Evolutionary conservation across 306 rosid genomes (phyloP).

Genomic region (Cicer chorassanicum): DNA sequence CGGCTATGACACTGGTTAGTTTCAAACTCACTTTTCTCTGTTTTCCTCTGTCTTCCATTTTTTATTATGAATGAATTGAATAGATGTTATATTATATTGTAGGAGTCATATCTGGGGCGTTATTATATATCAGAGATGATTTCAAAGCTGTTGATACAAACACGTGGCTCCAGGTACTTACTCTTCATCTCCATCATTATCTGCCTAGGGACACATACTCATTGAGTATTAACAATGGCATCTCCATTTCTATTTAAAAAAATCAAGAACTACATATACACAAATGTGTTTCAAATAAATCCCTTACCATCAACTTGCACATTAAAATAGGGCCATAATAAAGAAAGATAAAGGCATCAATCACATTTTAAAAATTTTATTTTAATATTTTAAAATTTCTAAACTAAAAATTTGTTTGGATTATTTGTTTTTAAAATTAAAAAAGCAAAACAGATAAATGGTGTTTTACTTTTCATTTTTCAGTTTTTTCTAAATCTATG

Average conservation of each 20-base stretch:
- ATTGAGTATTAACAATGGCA: neutral
- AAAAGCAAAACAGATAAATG: too few relatives aligned
- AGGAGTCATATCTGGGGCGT: constrained; percentile 74
- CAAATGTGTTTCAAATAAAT: too few relatives aligned
- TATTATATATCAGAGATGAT: constrained; percentile 64
- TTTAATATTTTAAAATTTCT: too few relatives aligned
- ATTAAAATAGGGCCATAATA: too few relatives aligned
- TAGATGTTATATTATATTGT: constrained; percentile 13
- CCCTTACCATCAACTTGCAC: neutral
- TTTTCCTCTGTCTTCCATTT: neutral
- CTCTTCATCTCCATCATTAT: neutral
- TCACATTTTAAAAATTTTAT: too few relatives aligned
- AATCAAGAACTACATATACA: neutral
- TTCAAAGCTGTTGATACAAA: constrained; percentile 51
- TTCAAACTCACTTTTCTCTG: neutral
- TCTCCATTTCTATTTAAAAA: neutral
- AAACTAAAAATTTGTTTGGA: too few relatives aligned
- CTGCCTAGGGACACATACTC: neutral
- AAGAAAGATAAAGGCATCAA: too few relatives aligned
- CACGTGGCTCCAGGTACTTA: constrained; percentile 61
- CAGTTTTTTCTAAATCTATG: too few relatives aligned
- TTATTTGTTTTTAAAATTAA: too few relatives aligned
- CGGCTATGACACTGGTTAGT: constrained; percentile 56
- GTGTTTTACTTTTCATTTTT: too few relatives aligned
- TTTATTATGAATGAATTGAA: too few relatives aligned